Percentiles rank a stretch among this genome's conserved stretches.
Evolutionary conservation across 2,329 filamentous ascomycete species (phyloP).

Genomic region (Ceratocystis harringtonii): DNA sequence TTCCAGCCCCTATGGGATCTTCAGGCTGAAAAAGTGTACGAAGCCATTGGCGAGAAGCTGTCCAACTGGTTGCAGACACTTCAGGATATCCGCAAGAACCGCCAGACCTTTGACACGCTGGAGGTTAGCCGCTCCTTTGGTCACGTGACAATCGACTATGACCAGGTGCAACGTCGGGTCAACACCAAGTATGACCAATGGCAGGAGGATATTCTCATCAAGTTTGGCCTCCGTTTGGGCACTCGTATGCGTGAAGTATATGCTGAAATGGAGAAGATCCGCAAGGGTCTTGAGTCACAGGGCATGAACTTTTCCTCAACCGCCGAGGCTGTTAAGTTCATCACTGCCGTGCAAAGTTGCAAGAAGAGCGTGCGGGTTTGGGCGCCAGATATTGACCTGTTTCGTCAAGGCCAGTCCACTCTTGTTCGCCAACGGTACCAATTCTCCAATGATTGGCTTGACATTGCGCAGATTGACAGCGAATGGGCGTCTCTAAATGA

Average conservation of each 20-base stretch:
- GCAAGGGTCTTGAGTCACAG: conserved; percentile 79
- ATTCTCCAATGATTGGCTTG: conserved; percentile 84
- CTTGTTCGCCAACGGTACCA: conserved; percentile 85
- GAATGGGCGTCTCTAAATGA: conserved; percentile 93
- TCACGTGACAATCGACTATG: conserved; percentile 90
- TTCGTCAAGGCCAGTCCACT: conserved; percentile 88
- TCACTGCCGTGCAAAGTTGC: conserved; percentile 92
- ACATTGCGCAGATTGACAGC: conserved; percentile 89
- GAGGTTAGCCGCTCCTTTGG: conserved; percentile 88
- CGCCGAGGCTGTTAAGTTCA: conserved; percentile 93
- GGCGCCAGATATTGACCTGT: conserved; percentile 91
- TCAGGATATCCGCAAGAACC: conserved; percentile 92
- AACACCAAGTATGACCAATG: conserved; percentile 99
- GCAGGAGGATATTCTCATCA: conserved; percentile 92
- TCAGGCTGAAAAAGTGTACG: conserved; percentile 88
- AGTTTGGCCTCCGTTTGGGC: conserved; percentile 80
- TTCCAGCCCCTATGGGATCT: conserved; percentile 98
- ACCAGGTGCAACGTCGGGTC: conserved; percentile 96
- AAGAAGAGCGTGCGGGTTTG: conserved; percentile 86
- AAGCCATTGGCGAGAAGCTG: conserved; percentile 77
- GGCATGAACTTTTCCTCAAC: conserved; percentile 90
- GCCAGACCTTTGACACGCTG: conserved; percentile 92
- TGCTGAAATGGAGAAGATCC: conserved; percentile 77
- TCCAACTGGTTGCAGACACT: conserved; percentile 86
- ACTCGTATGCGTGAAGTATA: conserved; percentile 85